These are phyloP conservation scores for Russula dissimulans DNA, from an alignment of 768 basidiomycete species.

Conservation along the genomic window DNA sequence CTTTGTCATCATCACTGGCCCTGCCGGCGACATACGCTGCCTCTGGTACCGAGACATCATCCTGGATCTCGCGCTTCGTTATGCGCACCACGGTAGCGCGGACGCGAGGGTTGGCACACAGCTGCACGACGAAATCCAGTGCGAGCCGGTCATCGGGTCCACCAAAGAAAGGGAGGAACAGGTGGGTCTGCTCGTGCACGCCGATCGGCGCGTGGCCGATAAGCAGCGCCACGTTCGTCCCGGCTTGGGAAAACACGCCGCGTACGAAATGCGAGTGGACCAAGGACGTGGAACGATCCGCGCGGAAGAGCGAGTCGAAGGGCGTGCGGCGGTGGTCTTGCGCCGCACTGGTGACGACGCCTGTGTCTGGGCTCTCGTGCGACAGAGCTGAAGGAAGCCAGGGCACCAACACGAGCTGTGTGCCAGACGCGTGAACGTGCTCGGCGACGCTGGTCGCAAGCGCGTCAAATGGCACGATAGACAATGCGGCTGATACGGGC, in stretches of 20 bases:
- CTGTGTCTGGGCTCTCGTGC: conserved; percentile 4
- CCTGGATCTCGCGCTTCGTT: conserved; percentile 36
- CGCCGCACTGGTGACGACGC: conserved; percentile 2
- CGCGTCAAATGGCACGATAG: conserved; percentile 71
- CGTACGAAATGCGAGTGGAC: conserved; percentile 81
- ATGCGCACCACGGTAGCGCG: conserved; percentile 71
- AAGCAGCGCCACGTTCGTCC: conserved; percentile 73
- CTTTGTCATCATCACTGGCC: conserved; percentile 14
- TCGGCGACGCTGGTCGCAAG: conserved; percentile 61
- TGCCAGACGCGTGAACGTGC: conserved; percentile 46
- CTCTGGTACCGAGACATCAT: conserved; percentile 5
- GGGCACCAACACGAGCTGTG: conserved; percentile 75
- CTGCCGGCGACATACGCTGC: conserved; percentile 23
- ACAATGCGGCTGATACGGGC: conserved; percentile 51
- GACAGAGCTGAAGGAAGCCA: conserved; percentile 48
- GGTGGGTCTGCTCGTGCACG: conserved; percentile 38
- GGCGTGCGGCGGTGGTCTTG: conserved; percentile 39
- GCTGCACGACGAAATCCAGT: conserved; percentile 73
- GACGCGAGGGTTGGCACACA: conserved; percentile 60
- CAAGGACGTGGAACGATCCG: conserved; percentile 38
- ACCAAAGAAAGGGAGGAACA: conserved; percentile 89
- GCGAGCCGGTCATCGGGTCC: conserved; percentile 90
- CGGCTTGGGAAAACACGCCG: conserved; percentile 61
- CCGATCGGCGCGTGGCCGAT: conserved; percentile 50
- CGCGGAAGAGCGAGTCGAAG: conserved; percentile 58